phyloP scores from a whole-genome alignment of 2,329 filamentous ascomycete species.

The Coniosporium tulheliwenetii region DNA sequence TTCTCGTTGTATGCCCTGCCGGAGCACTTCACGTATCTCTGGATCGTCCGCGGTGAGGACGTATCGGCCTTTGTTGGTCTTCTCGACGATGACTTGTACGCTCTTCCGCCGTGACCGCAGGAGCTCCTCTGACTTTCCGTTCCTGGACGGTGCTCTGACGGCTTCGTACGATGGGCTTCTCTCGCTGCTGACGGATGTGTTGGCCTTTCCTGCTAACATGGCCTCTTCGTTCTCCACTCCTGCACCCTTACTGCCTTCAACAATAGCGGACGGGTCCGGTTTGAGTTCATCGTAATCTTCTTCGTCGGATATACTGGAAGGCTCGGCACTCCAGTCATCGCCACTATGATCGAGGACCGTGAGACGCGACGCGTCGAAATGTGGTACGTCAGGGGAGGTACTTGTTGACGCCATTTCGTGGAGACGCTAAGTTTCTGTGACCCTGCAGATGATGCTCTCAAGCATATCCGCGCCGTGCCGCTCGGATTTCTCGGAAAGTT shows the following conservation, averaged over 20 bases:
- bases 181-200: no score
- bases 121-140: slow-evolving; percentile 1
- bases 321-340: no score
- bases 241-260: slow-evolving; percentile 16
- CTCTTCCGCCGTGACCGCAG: slow-evolving; percentile 16
- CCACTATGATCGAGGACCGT: no score
- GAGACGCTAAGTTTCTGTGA: no score
- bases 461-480: no score
- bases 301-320: slow-evolving; percentile 10
- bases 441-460: no score
- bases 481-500: no score
- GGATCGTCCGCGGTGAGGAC: slow-evolving; percentile 34
- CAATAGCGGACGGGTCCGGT: slow-evolving; percentile 18
- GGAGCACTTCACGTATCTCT: slow-evolving; percentile 30
- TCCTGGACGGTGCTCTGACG: no score
- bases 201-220: background rate
- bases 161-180: no score
- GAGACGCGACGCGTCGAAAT: no score
- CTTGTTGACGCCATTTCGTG: no score
- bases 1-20: slow-evolving; percentile 25
- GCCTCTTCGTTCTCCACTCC: slow-evolving; percentile 8
- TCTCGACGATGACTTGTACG: slow-evolving; percentile 31
- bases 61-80: slow-evolving; percentile 30
- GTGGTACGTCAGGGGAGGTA: no score
- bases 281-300: slow-evolving; percentile 25